Evolutionary conservation across 208 protist species (phyloP).

Genomic region (Crithidia acanthocephali): DNA sequence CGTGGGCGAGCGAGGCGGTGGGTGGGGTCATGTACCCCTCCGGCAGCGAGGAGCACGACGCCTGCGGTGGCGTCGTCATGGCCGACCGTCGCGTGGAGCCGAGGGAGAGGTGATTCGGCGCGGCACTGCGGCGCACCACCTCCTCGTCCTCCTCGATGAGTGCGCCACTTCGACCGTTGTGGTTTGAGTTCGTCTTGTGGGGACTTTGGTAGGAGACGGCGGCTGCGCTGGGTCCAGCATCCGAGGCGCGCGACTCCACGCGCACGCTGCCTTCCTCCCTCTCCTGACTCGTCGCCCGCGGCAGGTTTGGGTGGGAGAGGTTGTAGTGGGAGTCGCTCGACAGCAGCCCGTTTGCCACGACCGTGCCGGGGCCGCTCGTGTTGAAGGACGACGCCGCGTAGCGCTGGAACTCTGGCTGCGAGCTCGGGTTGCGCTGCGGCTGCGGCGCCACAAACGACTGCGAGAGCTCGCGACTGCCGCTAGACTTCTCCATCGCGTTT

Average conservation of each 20-base stretch:
- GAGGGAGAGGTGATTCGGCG: background rate
- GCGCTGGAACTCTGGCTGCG: conserved; percentile 13
- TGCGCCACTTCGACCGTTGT: too few relatives aligned
- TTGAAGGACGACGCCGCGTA: conserved; percentile 13
- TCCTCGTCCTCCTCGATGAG: background rate
- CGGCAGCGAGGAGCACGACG: background rate
- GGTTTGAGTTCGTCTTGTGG: background rate
- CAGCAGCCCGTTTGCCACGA: background rate
- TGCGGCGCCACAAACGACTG: conserved; percentile 13
- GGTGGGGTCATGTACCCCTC: conserved; percentile 16
- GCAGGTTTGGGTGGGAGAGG: background rate
- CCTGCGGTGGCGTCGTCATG: background rate
- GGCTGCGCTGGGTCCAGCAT: background rate
- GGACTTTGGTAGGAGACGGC: background rate
- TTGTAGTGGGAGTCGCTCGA: conserved; percentile 8
- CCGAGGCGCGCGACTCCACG: conserved; percentile 6
- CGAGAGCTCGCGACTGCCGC: conserved; percentile 22
- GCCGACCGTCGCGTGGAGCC: background rate
- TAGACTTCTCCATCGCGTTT: conserved; percentile 2
- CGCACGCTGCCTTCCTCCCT: conserved; percentile 22
- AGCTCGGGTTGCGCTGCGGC: background rate
- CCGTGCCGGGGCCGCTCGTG: background rate
- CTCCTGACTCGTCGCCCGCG: background rate
- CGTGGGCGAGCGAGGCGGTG: background rate
- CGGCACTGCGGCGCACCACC: background rate